Evolutionary conservation across 352 stramenopile species (phyloP).

Genomic region (Pythium insidiosum): DNA sequence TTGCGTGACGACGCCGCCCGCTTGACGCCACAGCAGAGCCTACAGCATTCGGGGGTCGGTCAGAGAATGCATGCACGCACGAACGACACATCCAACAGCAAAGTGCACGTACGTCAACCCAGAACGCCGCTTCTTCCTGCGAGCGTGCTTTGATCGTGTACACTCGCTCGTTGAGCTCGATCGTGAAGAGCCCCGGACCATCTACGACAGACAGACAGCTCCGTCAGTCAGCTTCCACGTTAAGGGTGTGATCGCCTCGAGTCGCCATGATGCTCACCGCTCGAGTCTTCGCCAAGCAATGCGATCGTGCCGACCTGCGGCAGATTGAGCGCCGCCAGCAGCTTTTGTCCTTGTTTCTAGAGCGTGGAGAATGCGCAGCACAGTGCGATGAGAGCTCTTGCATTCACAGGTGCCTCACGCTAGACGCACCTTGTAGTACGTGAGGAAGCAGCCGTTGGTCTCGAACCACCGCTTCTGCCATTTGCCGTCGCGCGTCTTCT

Average conservation of each 20-base stretch:
- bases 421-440: conserved; percentile 97
- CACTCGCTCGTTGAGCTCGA: conserved; percentile 85
- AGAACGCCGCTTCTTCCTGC: conserved; percentile 80
- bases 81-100: too few relatives aligned
- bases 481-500: conserved; percentile 91
- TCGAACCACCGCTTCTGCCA: conserved; percentile 99
- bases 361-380: background rate
- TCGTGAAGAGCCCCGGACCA: conserved; percentile 81
- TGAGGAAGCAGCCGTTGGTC: conserved; percentile 97
- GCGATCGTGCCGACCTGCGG: conserved; percentile 87
- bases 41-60: conserved; percentile 10
- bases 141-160: conserved; percentile 88
- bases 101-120: conserved; percentile 57
- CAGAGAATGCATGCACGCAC: too few relatives aligned
- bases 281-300: conserved; percentile 61
- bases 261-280: conserved; percentile 18
- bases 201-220: conserved; percentile 22
- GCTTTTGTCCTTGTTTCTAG: conserved; percentile 90
- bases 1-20: conserved; percentile 68
- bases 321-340: conserved; percentile 89
- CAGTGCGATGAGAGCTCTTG: conserved; percentile 14
- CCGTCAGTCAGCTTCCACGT: background rate
- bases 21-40: conserved; percentile 78
- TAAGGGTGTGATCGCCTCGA: too few relatives aligned
- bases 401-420: too few relatives aligned